Evolutionary conservation across 352 stramenopile genomes (phyloP).

Genomic region (Phytophthora nicotianae): DNA sequence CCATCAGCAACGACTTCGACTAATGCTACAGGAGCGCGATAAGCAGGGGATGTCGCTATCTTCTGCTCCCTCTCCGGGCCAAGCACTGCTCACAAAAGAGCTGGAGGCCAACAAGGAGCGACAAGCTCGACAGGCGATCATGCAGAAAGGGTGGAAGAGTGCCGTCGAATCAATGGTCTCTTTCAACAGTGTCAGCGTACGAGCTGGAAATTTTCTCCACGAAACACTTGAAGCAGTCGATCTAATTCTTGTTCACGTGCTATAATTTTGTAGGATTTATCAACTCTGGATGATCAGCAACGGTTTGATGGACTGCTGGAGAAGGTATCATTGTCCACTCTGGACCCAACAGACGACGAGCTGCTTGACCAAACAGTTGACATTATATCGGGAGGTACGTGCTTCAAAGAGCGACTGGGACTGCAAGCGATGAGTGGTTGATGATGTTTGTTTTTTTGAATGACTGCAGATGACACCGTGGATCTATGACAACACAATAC

Average conservation of each 20-base stretch:
- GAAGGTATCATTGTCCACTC: constrained; percentile 62
- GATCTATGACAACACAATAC: constrained; percentile 36
- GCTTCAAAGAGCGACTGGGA: not conserved
- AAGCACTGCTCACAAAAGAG: constrained; percentile 89
- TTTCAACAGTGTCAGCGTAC: constrained; percentile 63
- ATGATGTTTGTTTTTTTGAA: constrained; percentile 11
- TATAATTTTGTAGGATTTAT: constrained; percentile 44
- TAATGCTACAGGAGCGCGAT: constrained; percentile 87
- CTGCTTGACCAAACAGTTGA: constrained; percentile 54
- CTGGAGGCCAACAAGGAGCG: constrained; percentile 89
- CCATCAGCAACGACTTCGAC: constrained; percentile 80
- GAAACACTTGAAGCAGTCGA: constrained; percentile 1
- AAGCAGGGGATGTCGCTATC: constrained; percentile 80
- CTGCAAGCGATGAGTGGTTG: not conserved
- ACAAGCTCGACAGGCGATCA: constrained; percentile 87
- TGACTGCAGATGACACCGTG: constrained; percentile 46
- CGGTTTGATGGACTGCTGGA: constrained; percentile 67
- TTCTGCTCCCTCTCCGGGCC: constrained; percentile 77
- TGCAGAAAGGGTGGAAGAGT: constrained; percentile 90
- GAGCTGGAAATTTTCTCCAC: constrained; percentile 1
- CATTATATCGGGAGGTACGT: constrained; percentile 51
- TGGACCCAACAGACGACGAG: constrained; percentile 69
- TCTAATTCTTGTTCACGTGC: constrained; percentile 9
- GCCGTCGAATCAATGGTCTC: constrained; percentile 84
- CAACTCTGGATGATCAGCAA: constrained; percentile 59